Conservation (phyloP, 139 green algal genomes). For the Zygnema cylindricum region DNA sequence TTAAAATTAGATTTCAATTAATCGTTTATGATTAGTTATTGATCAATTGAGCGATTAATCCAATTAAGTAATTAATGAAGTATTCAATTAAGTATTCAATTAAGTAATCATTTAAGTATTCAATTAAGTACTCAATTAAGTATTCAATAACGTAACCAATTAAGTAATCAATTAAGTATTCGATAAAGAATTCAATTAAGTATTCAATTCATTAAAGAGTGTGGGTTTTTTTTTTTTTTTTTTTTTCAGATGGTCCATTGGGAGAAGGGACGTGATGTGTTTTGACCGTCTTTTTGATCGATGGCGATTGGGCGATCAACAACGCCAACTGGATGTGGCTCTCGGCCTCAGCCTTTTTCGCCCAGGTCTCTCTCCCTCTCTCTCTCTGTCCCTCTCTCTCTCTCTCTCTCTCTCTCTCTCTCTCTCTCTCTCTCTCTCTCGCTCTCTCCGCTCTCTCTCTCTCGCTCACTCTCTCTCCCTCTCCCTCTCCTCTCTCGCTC, state of each 20-base stretch:
- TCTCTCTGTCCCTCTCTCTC: slow-evolving; percentile 32
- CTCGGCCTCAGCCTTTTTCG: slow-evolving; percentile 86
- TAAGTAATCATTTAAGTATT: too few species aligned
- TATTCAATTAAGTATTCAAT: too few species aligned
- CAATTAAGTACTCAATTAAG: too few species aligned
- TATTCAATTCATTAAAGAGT: too few species aligned
- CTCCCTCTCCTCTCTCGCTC: not conserved
- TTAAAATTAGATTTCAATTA: too few species aligned
- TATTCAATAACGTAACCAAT: too few species aligned
- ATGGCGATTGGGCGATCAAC: slow-evolving; percentile 84
- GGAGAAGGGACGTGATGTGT: slow-evolving; percentile 85
- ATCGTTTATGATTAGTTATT: too few species aligned
- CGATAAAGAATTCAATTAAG: too few species aligned
- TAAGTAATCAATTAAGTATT: too few species aligned
- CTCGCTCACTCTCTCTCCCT: not conserved
- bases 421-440: slow-evolving; percentile 23
- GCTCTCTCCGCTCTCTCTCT: not conserved
- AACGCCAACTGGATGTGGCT: slow-evolving; percentile 96
- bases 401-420: slow-evolving; percentile 40
- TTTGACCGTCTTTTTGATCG: slow-evolving; percentile 90
- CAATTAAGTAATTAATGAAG: too few species aligned
- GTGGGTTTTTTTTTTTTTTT: not conserved
- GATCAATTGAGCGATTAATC: too few species aligned
- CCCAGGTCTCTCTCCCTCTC: slow-evolving; percentile 61
- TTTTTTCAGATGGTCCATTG: slow-evolving; percentile 69